Percentiles rank a stretch among this genome's conserved stretches.
Conservation (phyloP, 2,329 filamentous ascomycete species). For the Fusarium torulosum region DNA sequence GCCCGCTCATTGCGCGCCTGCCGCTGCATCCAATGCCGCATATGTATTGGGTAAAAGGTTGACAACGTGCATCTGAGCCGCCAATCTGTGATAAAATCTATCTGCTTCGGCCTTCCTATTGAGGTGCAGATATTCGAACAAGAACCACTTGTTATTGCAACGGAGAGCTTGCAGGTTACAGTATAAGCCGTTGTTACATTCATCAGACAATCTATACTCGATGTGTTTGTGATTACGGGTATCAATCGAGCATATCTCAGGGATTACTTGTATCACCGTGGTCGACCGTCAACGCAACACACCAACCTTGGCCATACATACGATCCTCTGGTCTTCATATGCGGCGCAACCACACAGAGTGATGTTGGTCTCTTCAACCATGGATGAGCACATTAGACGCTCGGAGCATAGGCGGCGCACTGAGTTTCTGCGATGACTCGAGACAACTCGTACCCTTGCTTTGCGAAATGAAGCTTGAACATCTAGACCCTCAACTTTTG, state of each 20-base stretch:
- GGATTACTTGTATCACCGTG: slow-evolving; percentile 1
- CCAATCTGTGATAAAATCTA: slow-evolving; percentile 25
- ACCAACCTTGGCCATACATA: slow-evolving; percentile 9
- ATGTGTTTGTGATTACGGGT: background rate
- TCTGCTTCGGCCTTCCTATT: slow-evolving; percentile 36
- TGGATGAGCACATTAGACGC: slow-evolving; percentile 7
- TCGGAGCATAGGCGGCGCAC: slow-evolving; percentile 4
- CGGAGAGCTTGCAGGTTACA: slow-evolving; percentile 17
- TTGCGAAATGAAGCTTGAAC: slow-evolving; percentile 23
- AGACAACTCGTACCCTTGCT: slow-evolving; percentile 15
- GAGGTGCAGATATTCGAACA: slow-evolving; percentile 35
- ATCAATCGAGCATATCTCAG: slow-evolving; percentile 5
- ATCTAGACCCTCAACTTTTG: background rate
- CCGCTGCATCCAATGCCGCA: slow-evolving; percentile 41
- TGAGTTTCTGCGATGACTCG: slow-evolving; percentile 3
- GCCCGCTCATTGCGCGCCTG: slow-evolving; percentile 47
- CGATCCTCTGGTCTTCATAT: slow-evolving; percentile 9
- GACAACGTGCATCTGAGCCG: slow-evolving; percentile 28
- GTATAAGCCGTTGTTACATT: slow-evolving; percentile 6
- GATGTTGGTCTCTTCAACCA: slow-evolving; percentile 6
- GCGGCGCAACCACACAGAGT: slow-evolving; percentile 6
- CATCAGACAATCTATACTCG: slow-evolving; percentile 20
- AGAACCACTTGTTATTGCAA: slow-evolving; percentile 21
- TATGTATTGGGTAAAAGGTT: slow-evolving; percentile 34
- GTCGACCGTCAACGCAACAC: slow-evolving; percentile 10